A percentile compares a stretch with the other conserved stretches of the same genome.
phyloP scores from a whole-genome alignment of 2,329 filamentous ascomycete species.

The Fusarium graminum region DNA sequence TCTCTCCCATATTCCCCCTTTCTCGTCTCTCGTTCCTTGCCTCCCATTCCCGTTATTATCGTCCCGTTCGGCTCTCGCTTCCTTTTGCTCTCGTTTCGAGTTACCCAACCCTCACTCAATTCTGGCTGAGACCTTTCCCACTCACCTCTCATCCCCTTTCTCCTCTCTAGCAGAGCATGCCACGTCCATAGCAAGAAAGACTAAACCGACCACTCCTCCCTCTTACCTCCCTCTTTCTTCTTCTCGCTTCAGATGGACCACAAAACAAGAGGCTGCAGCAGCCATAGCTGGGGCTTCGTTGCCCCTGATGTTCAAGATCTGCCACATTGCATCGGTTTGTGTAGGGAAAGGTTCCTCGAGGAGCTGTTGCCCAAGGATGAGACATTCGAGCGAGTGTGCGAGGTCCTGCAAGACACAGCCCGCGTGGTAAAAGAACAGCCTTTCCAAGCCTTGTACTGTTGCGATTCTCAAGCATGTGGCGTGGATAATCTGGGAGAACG shows the following conservation, averaged over 20 bases:
- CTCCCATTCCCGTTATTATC: constrained; percentile 1
- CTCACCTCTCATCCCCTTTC: constrained; percentile 3
- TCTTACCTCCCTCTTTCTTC: not conserved
- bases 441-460: constrained; percentile 65
- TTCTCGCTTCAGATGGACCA: constrained; percentile 8
- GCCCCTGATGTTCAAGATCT: constrained; percentile 50
- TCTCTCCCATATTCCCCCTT: constrained; percentile 5
- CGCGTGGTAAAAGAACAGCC: constrained; percentile 45
- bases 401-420: constrained; percentile 48
- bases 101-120: constrained; percentile 36
- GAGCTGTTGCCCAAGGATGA: constrained; percentile 47
- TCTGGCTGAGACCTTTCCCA: constrained; percentile 39
- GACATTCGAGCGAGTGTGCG: constrained; percentile 53
- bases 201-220: not conserved
- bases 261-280: constrained; percentile 39
- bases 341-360: constrained; percentile 52
- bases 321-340: constrained; percentile 53
- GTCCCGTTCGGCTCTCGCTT: constrained; percentile 23
- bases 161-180: constrained; percentile 28
- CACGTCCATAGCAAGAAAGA: constrained; percentile 26
- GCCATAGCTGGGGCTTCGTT: constrained; percentile 50
- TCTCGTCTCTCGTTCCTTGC: constrained; percentile 5
- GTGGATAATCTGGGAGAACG: constrained; percentile 54
- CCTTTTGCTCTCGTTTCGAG: constrained; percentile 41
- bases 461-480: constrained; percentile 64